Evolutionary conservation across 2,329 filamentous ascomycete genomes (phyloP).

Genomic region (Penicillium sclerotiorum): DNA sequence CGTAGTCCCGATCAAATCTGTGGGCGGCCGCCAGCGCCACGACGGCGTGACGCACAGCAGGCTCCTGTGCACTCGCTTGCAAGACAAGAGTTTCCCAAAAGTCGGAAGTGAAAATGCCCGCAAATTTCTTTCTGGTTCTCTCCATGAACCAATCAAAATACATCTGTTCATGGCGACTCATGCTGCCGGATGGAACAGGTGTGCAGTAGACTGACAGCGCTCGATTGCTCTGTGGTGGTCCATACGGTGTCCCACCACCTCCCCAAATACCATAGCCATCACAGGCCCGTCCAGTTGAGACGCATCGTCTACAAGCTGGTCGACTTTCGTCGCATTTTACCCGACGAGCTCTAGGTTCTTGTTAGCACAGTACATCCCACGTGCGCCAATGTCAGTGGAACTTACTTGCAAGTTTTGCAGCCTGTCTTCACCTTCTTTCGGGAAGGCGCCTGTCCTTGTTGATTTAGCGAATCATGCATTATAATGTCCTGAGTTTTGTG

Average conservation of each 20-base stretch:
- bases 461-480: constrained; percentile 18
- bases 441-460: constrained; percentile 24
- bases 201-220: constrained; percentile 19
- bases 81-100: constrained; percentile 47
- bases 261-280: constrained; percentile 50
- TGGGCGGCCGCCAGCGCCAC: constrained; percentile 46
- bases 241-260: constrained; percentile 34
- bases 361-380: background rate
- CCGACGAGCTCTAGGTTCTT: constrained; percentile 24
- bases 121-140: constrained; percentile 34
- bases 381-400: background rate
- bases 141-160: constrained; percentile 34
- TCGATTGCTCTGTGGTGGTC: constrained; percentile 19
- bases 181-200: constrained; percentile 13
- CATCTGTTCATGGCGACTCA: constrained; percentile 23
- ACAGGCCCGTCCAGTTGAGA: constrained; percentile 39
- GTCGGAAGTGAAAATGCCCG: constrained; percentile 36
- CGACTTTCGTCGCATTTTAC: constrained; percentile 44
- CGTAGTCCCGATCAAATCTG: constrained; percentile 17
- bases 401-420: constrained; percentile 38
- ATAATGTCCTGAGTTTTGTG: background rate
- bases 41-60: constrained; percentile 47
- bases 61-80: constrained; percentile 42
- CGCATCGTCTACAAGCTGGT: constrained; percentile 41
- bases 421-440: constrained; percentile 29